phyloP scores from a whole-genome alignment of 202 grass and related monocot genomes.

The Schoenoplectus tabernaemontani region DNA sequence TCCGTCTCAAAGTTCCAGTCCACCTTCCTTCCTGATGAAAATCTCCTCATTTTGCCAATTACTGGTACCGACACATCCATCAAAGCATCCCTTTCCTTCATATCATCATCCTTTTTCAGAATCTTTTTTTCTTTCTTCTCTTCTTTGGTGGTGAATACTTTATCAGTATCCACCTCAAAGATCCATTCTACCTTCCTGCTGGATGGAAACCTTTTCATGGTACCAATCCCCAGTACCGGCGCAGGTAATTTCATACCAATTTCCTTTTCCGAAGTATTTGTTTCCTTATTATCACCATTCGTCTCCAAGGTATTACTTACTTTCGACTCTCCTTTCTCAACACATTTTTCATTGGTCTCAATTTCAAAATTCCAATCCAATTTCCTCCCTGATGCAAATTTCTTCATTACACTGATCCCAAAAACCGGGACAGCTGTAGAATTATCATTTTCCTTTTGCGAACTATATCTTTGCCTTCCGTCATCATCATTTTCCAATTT shows the following conservation, averaged over 20 bases:
- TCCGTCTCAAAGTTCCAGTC: conserved; percentile 40
- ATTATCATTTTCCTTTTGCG: neutral
- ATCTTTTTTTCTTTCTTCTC: neutral
- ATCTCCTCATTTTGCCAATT: conserved; percentile 43
- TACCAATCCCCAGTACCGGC: conserved; percentile 27
- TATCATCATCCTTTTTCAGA: neutral
- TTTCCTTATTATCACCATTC: neutral
- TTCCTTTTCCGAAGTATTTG: neutral
- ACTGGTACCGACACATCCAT: conserved; percentile 1
- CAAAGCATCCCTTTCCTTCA: neutral
- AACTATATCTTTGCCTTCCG: neutral
- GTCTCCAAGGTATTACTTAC: neutral
- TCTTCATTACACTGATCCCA: conserved; percentile 39
- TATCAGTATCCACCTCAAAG: conserved; percentile 27
- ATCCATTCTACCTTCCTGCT: conserved; percentile 50
- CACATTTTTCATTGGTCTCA: neutral
- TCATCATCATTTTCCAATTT: neutral
- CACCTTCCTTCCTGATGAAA: conserved; percentile 44
- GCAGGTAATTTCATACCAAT: neutral
- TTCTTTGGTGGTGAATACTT: conserved; percentile 12
- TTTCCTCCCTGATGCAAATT: conserved; percentile 48
- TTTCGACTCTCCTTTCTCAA: neutral
- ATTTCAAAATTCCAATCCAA: conserved; percentile 41
- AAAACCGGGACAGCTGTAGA: neutral
- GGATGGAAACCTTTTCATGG: conserved; percentile 53